These are phyloP conservation scores for Neurospora discreta DNA, from an alignment of 495 filamentous ascomycete species.

Conservation along the genomic window DNA sequence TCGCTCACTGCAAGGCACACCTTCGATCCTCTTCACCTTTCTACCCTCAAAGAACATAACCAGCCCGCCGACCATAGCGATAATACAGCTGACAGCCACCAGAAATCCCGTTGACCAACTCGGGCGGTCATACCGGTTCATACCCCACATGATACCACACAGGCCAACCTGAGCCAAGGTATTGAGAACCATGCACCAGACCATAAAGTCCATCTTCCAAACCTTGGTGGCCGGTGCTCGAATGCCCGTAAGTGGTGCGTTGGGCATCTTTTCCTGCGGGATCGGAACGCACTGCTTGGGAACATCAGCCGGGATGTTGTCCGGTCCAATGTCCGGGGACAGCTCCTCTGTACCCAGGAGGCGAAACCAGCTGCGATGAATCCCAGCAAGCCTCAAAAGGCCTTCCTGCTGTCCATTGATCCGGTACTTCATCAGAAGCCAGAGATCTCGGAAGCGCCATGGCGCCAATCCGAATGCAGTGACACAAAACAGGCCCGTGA, in stretches of 20 bases:
- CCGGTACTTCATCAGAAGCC: conserved; percentile 54
- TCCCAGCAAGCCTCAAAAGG: conserved; percentile 49
- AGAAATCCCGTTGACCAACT: conserved; percentile 65
- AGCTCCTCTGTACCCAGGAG: conserved; percentile 45
- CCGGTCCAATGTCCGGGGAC: conserved; percentile 30
- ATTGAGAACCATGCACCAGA: conserved; percentile 65
- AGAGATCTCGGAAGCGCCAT: conserved; percentile 76
- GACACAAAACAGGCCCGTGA: conserved; percentile 78
- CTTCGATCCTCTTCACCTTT: conserved; percentile 55
- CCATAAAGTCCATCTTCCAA: conserved; percentile 74
- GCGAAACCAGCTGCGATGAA: conserved; percentile 62
- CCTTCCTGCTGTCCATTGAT: conserved; percentile 39
- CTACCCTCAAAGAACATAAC: conserved; percentile 57
- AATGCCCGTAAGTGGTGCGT: conserved; percentile 48
- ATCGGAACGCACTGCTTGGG: conserved; percentile 38
- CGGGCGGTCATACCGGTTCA: conserved; percentile 59
- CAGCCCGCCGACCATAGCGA: conserved; percentile 56
- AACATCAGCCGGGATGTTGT: conserved; percentile 26
- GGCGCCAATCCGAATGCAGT: conserved; percentile 76
- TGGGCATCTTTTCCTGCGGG: conserved; percentile 42
- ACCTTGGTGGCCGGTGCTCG: conserved; percentile 51
- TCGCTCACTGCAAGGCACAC: conserved; percentile 38
- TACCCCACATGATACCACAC: conserved; percentile 69
- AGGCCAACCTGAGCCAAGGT: conserved; percentile 63
- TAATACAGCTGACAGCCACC: conserved; percentile 57